Percentiles rank a stretch among this genome's conserved stretches.
Conservation (phyloP, 2,329 filamentous ascomycete species). For the Teratosphaeria pseudoeucalypti region DNA sequence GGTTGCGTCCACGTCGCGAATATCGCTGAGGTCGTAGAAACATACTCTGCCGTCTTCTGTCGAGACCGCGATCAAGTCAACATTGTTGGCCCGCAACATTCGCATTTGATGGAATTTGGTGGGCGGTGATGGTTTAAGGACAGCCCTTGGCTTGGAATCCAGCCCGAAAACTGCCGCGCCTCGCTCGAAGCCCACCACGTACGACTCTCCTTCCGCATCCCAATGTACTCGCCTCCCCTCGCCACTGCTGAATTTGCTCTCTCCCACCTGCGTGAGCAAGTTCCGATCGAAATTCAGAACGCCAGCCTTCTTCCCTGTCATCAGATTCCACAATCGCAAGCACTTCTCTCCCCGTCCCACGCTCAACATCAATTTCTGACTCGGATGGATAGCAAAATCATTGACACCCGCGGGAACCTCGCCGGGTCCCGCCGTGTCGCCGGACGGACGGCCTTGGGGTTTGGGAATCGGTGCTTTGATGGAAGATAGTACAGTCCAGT, state of each 20-base stretch:
- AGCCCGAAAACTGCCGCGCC: slow-evolving; percentile 78
- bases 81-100: slow-evolving; percentile 48
- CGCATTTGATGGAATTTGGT: slow-evolving; percentile 77
- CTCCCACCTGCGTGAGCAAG: slow-evolving; percentile 63
- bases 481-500: slow-evolving; percentile 78
- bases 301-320: slow-evolving; percentile 90
- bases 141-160: slow-evolving; percentile 72
- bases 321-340: slow-evolving; percentile 92
- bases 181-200: slow-evolving; percentile 79
- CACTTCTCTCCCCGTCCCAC: slow-evolving; percentile 81
- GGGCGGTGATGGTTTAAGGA: slow-evolving; percentile 54
- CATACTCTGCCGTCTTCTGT: slow-evolving; percentile 85
- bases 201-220: slow-evolving; percentile 69
- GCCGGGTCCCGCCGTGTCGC: slow-evolving; percentile 76
- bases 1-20: slow-evolving; percentile 30
- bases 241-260: slow-evolving; percentile 65
- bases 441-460: slow-evolving; percentile 66
- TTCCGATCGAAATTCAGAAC: slow-evolving; percentile 74
- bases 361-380: slow-evolving; percentile 91
- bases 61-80: slow-evolving; percentile 57
- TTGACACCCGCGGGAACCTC: slow-evolving; percentile 81
- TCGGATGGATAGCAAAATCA: slow-evolving; percentile 89
- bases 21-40: slow-evolving; percentile 57
- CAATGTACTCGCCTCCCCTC: slow-evolving; percentile 77
- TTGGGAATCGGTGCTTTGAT: slow-evolving; percentile 86